These are phyloP conservation scores for Keithomyces neogunnii DNA, from an alignment of 2,329 filamentous ascomycete species.

Conservation along the genomic window DNA sequence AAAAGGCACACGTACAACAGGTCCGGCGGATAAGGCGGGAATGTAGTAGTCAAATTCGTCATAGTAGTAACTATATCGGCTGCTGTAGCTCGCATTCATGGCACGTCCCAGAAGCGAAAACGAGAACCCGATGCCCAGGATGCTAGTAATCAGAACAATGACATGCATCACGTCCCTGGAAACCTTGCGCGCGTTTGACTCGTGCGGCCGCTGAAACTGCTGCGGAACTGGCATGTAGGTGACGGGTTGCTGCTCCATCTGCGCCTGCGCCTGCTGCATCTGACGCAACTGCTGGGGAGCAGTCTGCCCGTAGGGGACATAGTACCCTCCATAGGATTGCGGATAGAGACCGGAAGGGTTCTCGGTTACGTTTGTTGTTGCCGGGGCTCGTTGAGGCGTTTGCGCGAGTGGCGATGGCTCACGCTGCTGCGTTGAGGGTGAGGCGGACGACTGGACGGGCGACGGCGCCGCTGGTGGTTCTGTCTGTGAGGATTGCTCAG, in stretches of 20 bases:
- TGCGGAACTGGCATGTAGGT: neutral
- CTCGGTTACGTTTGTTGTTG: neutral
- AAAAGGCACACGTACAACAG: constrained; percentile 6
- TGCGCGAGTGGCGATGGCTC: neutral
- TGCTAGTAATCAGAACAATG: constrained; percentile 15
- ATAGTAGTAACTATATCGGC: neutral
- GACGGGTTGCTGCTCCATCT: neutral
- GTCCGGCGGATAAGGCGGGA: constrained; percentile 6
- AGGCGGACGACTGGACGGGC: neutral
- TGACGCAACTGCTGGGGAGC: neutral
- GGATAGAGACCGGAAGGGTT: neutral
- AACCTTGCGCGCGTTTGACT: constrained; percentile 3
- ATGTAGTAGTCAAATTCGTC: constrained; percentile 6
- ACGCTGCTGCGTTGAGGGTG: neutral
- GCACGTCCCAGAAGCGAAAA: constrained; percentile 12
- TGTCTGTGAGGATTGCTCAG: neutral
- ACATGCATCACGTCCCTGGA: constrained; percentile 23
- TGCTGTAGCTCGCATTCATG: neutral
- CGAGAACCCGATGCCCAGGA: constrained; percentile 19
- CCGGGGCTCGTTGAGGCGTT: neutral
- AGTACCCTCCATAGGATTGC: neutral
- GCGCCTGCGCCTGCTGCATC: neutral
- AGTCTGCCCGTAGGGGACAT: neutral
- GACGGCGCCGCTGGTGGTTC: neutral
- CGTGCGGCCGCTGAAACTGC: constrained; percentile 6